Evolutionary conservation across 495 filamentous ascomycete genomes (phyloP).

Genomic region (Lophiostoma macrostomum): DNA sequence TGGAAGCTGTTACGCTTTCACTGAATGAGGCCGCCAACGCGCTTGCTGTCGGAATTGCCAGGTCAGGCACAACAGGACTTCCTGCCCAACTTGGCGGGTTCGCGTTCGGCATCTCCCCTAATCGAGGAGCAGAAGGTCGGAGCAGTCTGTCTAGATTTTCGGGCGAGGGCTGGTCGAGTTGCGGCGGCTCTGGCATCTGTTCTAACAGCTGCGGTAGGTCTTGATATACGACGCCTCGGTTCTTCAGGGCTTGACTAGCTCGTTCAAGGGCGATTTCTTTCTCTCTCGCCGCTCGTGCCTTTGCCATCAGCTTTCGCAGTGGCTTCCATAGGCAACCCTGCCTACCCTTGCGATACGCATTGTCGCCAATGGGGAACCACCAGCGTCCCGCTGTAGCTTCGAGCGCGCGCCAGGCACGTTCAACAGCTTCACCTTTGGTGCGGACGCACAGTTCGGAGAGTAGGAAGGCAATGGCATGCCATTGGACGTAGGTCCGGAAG

Average conservation of each 20-base stretch:
- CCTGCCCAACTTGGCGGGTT: conserved; percentile 20
- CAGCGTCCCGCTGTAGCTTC: conserved; percentile 39
- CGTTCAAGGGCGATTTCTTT: conserved; percentile 25
- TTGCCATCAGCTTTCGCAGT: conserved; percentile 32
- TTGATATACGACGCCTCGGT: conserved; percentile 8
- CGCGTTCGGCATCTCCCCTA: conserved; percentile 23
- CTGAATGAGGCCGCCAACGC: background rate
- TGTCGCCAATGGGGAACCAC: conserved; percentile 25
- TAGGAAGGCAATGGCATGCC: conserved; percentile 74
- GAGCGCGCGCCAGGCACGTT: conserved; percentile 78
- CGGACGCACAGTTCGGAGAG: conserved; percentile 75
- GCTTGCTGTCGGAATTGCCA: background rate
- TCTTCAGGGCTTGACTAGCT: conserved; percentile 20
- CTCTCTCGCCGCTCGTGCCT: conserved; percentile 32
- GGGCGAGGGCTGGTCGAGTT: conserved; percentile 11
- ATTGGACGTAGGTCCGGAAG: conserved; percentile 76
- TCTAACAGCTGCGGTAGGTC: conserved; percentile 4
- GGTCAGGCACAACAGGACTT: background rate
- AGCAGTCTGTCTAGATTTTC: conserved; percentile 21
- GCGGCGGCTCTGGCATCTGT: background rate
- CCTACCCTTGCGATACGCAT: background rate
- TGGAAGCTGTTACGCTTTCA: background rate
- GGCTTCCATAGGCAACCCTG: conserved; percentile 32
- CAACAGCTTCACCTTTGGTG: conserved; percentile 63
- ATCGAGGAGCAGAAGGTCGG: conserved; percentile 6